Evolutionary conservation across 2,329 filamentous ascomycete species (phyloP).

Genomic region (Alternaria hordeiaustralica): DNA sequence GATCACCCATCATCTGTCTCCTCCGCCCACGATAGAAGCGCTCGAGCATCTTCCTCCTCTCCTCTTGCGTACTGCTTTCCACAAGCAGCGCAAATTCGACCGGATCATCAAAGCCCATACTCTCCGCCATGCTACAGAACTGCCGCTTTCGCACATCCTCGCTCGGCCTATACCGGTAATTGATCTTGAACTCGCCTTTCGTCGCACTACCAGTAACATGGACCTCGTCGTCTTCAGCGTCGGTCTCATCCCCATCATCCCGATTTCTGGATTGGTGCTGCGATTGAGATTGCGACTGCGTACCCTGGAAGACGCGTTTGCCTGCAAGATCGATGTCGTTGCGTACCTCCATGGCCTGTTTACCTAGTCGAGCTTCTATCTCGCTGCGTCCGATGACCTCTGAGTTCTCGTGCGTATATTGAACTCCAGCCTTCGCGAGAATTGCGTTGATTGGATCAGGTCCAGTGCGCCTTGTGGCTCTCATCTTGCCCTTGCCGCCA

Average conservation of each 20-base stretch:
- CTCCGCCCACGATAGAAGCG: constrained; percentile 76
- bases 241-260: constrained; percentile 28
- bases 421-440: constrained; percentile 82
- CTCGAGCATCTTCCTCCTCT: constrained; percentile 79
- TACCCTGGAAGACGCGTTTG: constrained; percentile 65
- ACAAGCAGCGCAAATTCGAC: constrained; percentile 89
- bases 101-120: constrained; percentile 76
- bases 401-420: constrained; percentile 95
- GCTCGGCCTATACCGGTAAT: constrained; percentile 74
- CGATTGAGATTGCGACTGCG: constrained; percentile 42
- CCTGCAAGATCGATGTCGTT: constrained; percentile 59
- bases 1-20: constrained; percentile 46
- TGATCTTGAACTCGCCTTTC: constrained; percentile 52
- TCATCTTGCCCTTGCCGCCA: constrained; percentile 43
- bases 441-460: constrained; percentile 86
- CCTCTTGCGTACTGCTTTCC: constrained; percentile 86
- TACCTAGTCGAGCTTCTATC: constrained; percentile 84
- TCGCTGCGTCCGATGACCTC: constrained; percentile 93
- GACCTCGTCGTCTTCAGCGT: constrained; percentile 25
- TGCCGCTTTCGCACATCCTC: constrained; percentile 77
- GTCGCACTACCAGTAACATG: constrained; percentile 13
- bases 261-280: constrained; percentile 4
- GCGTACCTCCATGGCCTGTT: constrained; percentile 70
- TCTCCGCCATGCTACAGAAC: constrained; percentile 87
- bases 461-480: constrained; percentile 54